Conservation (phyloP, 345 rosid species). For the Ceriops zippeliana region DNA sequence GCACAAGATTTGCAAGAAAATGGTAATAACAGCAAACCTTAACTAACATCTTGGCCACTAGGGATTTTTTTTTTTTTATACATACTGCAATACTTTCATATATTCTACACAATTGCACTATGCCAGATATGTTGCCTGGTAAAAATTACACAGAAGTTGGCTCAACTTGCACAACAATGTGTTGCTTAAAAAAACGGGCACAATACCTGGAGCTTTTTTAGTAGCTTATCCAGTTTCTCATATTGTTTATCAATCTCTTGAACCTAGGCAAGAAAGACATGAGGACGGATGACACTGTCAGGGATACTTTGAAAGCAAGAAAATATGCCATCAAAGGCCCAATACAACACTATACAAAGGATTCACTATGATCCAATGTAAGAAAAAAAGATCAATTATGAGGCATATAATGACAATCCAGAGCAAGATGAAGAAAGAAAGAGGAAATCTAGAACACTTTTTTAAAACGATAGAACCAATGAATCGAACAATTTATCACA, state of each 20-base stretch:
- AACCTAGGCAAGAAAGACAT: slow-evolving; percentile 44
- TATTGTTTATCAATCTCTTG: slow-evolving; percentile 82
- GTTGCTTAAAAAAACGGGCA: neutral
- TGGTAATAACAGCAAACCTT: neutral
- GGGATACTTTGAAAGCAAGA: neutral
- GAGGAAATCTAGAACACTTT: slow-evolving; percentile 42
- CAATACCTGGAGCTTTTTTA: no score
- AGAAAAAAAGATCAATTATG: neutral
- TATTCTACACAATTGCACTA: neutral
- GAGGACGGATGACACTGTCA: neutral
- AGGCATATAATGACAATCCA: slow-evolving; percentile 6
- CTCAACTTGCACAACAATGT: no score
- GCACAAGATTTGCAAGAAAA: slow-evolving; percentile 23
- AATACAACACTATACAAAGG: neutral
- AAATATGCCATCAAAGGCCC: slow-evolving; percentile 1
- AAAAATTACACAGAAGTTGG: no score
- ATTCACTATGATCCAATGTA: neutral
- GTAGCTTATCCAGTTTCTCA: slow-evolving; percentile 31
- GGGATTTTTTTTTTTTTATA: neutral
- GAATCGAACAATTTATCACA: slow-evolving; percentile 7
- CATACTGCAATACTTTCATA: slow-evolving; percentile 1
- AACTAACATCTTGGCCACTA: neutral
- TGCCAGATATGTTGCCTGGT: no score
- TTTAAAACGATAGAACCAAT: slow-evolving; percentile 34
- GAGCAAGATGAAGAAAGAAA: neutral